Base-by-base conservation (phyloP, 176 grass and related monocot genomes). In the Tillandsia fasciculata region DNA sequence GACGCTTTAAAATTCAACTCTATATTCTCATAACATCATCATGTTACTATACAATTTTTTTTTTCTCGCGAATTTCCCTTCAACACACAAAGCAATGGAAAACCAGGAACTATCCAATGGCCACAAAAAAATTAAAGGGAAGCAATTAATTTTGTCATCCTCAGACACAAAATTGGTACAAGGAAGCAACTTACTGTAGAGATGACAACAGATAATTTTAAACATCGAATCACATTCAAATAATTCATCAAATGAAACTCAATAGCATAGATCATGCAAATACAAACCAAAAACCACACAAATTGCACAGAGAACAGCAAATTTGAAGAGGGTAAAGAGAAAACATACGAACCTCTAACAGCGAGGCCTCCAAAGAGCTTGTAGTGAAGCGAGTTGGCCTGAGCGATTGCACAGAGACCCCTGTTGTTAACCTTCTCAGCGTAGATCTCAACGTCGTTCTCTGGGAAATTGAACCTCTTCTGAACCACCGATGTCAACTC, bases 111-210 rank as follows among this genome's bases (percentile, higher is more conserved):
- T 13, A 29, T 68, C 61, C 75, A 64, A 77, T 12, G 65, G 51
- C 66, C 27, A 11, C 33, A 50, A 67, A 58, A 53, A 76, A 26
- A 64, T 71, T 28, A 9, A 68, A 70, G 83, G 71, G 67, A 3
- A 2, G 1, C 11, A 17, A 28, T 73, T n/a, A 23, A 70, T 87
- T 49, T 95, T 18, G 87, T 95, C 91, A 95, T 53, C 78, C 72
- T 87, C 78, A 72, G 83, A 95, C 86, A 95, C 87, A 87, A 52
- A 65, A 23, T 67, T 82, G 70, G 78, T 64, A 83, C 64, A 70
- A 70, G 17, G 23, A 70, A 76, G 54, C 76, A 51, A 72, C 50
- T 73, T 90, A 84, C 84, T 90, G 91, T 85, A 84, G 75, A 74
- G 84, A 86, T 87, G 87, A 95, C 91, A 49, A 22, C 12, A 69